Conservation (phyloP, 192 early-diverging fungal genomes). For the Glomus cerebriforme region DNA sequence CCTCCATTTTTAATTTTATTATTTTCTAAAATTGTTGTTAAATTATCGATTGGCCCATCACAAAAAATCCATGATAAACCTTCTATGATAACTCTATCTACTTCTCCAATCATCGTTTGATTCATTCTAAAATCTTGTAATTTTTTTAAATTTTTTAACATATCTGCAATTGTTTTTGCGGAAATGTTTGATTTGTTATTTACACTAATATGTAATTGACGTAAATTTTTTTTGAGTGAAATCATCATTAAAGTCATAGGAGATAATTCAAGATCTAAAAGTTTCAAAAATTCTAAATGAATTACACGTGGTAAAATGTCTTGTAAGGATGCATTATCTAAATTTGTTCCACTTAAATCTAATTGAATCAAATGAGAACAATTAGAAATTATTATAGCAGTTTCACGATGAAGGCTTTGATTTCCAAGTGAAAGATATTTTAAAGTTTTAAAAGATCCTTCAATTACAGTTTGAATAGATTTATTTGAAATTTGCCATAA, state of each 20-base stretch:
- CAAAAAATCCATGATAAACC: conserved; percentile 2
- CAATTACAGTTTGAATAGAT: background rate
- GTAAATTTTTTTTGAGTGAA: background rate
- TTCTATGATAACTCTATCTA: background rate
- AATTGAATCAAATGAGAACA: background rate
- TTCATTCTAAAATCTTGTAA: conserved; percentile 24
- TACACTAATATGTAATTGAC: conserved; percentile 10
- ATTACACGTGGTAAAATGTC: background rate
- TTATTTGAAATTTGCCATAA: conserved; percentile 8
- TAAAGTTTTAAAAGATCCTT: background rate
- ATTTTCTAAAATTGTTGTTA: background rate
- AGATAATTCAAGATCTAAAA: conserved; percentile 8
- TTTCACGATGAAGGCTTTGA: background rate
- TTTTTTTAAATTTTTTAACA: background rate
- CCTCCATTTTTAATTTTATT: background rate
- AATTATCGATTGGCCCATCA: background rate
- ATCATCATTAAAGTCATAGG: conserved; percentile 15
- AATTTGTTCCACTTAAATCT: conserved; percentile 14
- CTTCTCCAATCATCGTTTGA: conserved; percentile 15
- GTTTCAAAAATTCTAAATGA: background rate
- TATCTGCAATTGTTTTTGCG: background rate
- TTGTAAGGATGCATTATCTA: conserved; percentile 1
- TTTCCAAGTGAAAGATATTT: conserved; percentile 10
- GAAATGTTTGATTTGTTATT: background rate
- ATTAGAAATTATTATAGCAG: background rate